Base-by-base conservation (phyloP, 192 early-diverging fungal genomes). In the Obelidium mucronatum region DNA sequence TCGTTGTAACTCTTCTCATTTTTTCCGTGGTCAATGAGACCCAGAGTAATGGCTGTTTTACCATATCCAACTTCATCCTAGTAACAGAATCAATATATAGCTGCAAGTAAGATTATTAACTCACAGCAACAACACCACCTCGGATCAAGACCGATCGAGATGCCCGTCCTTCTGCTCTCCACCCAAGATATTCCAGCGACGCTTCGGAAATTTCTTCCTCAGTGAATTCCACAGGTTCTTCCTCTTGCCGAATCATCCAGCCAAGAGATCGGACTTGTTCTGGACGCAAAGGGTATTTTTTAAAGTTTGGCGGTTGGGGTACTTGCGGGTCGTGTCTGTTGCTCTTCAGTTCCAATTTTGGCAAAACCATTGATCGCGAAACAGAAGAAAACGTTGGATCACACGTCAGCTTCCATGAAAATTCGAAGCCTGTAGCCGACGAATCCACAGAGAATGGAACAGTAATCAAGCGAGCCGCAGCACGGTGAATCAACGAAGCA, bases 31-130 rank as follows among this genome's bases (percentile, higher is more conserved):
- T 81, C 81, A 54, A 85, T 85, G 8, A 85, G 69, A 22, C 84
- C 84, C 1, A 85, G 61, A 8, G 81, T 81, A 55, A 85, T 83
- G 42, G 80, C 84, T 3, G 84, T 85, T 62, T 85, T 85, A 2
- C 84, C 84, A 68, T 85, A 85, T 24, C 84, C 84, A 48, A 85
- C 84, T 53, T 85, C 48, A 61, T 85, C 84, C 66, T 68, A 52
- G 8, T 60, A 39, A 65, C 34, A 22, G 58, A 33, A 65, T 36
- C 36, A 60, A 8, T 13, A 30, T 22, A n/a, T n/a, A n/a, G n/a
- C n/a, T n/a, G n/a, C n/a, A n/a, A n/a, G 48, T 13, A 51, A 51
- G 22, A 13, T 8, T 22, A 60, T 15, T 11, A 11, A 64, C 66
- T 68, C 30, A 68, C 66, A 6, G 84, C 84, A 39, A 85, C 60